Percentiles rank a stretch among this genome's conserved stretches.
These are phyloP conservation scores for Diphasiastrum complanatum DNA, from an alignment of 83 land plant species.

Conservation along the genomic window DNA sequence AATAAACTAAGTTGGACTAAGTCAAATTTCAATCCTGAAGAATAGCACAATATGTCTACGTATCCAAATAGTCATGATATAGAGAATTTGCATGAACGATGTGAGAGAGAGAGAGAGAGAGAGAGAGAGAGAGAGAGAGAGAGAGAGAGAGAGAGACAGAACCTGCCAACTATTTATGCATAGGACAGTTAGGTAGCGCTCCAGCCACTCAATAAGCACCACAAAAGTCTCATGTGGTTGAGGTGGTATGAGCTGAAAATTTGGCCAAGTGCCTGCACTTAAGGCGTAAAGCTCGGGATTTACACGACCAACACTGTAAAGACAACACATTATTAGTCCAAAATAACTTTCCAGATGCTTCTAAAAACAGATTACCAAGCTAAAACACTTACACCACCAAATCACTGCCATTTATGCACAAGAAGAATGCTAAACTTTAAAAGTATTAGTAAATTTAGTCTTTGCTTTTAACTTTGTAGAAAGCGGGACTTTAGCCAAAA, in stretches of 20 bases:
- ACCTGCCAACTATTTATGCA: constrained; percentile 44
- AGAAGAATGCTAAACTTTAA: too few relatives aligned
- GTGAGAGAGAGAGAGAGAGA: not conserved
- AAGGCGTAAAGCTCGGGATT: constrained; percentile 31
- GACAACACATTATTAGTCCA: not conserved
- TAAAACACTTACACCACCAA: too few relatives aligned
- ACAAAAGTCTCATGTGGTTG: not conserved
- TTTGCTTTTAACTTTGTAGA: too few relatives aligned
- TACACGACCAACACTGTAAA: constrained; percentile 39
- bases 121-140: not conserved
- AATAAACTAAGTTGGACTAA: too few relatives aligned
- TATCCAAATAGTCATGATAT: too few relatives aligned
- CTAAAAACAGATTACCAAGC: too few relatives aligned
- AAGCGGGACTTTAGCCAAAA: too few relatives aligned
- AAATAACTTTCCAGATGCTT: too few relatives aligned
- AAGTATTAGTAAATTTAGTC: too few relatives aligned
- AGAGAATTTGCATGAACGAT: not conserved
- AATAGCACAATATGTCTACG: too few relatives aligned
- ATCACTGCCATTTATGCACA: too few relatives aligned
- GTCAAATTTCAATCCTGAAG: too few relatives aligned
- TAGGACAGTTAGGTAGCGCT: constrained; percentile 23
- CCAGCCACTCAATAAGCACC: constrained; percentile 16
- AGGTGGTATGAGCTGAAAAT: not conserved
- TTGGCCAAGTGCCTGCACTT: constrained; percentile 18
- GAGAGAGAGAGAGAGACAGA: not conserved